Base-by-base conservation (phyloP, 2,329 filamentous ascomycete species). In the Apiospora marii region DNA sequence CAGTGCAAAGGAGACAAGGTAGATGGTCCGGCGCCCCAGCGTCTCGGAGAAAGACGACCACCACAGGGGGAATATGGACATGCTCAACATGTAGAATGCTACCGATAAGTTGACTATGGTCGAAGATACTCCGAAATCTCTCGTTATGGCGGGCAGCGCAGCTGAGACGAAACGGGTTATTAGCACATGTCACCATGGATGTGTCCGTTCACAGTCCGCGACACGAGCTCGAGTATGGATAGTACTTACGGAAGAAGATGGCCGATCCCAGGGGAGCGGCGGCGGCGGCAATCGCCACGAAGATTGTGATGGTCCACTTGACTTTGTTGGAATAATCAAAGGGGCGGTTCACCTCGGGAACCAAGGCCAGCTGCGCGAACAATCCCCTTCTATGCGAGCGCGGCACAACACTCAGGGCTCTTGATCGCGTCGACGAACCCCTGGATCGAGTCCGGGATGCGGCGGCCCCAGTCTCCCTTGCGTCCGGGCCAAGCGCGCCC, bases 31-130 rank as follows among this genome's bases (percentile, higher is more conserved):
- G 53, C 94, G 89, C 16, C 94, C 94, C 0, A 90, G 82, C 0
- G 85, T 86, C 77, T 96, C 94, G 12, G 92, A 94, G 78, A 96
- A 95, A 1, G 92, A 92, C 0, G 92, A 94, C 93, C 93, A 96
- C 94, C 94, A 96, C 0, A 97, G 86, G 0, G 94, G 94, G 76
- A 95, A 96, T 64, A 96, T 94, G 71, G 91, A 90, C 93, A 96
- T 94, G 76, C 89, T 85, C 5, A 96, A 85, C 93, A 96, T 94
- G 80, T 95, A 96, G 72, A 96, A 82, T 0, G 94, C 92, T 0
- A 96, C 89, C 0, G 92, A 92, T 72, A 96, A 79, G 80, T 96
- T 97, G 71, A 92, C 90, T 22, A 94, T 84, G 0, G 93, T 92
- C 19, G 89, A 82, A 0, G 88, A 88, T 16, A 91, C 87, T 75